phyloP scores from a whole-genome alignment of 495 filamentous ascomycete species.

The Hyaloscypha bicolor region DNA sequence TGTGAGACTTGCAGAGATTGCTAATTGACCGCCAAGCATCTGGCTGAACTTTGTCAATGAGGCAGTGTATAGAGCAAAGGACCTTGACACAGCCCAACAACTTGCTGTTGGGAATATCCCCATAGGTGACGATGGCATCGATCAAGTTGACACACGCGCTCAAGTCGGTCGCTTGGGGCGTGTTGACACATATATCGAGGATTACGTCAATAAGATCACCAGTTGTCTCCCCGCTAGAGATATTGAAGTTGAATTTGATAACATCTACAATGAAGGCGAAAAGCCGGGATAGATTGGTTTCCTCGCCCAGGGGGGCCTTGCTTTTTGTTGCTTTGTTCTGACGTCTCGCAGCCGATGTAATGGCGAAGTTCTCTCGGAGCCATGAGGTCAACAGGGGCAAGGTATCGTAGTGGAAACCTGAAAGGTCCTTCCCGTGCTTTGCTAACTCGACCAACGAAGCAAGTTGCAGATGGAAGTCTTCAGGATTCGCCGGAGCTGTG shows the following conservation, averaged over 20 bases:
- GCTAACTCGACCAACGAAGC: conserved; percentile 63
- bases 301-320: conserved; percentile 57
- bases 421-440: conserved; percentile 61
- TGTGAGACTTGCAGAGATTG: conserved; percentile 78
- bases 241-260: conserved; percentile 81
- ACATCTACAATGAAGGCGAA: conserved; percentile 77
- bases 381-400: conserved; percentile 59
- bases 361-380: conserved; percentile 58
- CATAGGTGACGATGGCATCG: conserved; percentile 78
- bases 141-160: conserved; percentile 75
- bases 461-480: conserved; percentile 66
- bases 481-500: conserved; percentile 48
- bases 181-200: conserved; percentile 74
- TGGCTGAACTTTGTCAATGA: conserved; percentile 68
- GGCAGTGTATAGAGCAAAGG: conserved; percentile 79
- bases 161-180: conserved; percentile 72
- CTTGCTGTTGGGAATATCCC: conserved; percentile 68
- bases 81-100: conserved; percentile 74
- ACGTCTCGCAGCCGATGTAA: conserved; percentile 50
- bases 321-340: conserved; percentile 45
- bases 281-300: conserved; percentile 66
- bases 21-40: conserved; percentile 75
- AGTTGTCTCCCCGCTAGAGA: conserved; percentile 68
- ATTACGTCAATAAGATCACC: conserved; percentile 66
- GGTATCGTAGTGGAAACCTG: conserved; percentile 65